phyloP scores from a whole-genome alignment of 2,329 filamentous ascomycete species.

The Davidsoniella neocaledoniae region DNA sequence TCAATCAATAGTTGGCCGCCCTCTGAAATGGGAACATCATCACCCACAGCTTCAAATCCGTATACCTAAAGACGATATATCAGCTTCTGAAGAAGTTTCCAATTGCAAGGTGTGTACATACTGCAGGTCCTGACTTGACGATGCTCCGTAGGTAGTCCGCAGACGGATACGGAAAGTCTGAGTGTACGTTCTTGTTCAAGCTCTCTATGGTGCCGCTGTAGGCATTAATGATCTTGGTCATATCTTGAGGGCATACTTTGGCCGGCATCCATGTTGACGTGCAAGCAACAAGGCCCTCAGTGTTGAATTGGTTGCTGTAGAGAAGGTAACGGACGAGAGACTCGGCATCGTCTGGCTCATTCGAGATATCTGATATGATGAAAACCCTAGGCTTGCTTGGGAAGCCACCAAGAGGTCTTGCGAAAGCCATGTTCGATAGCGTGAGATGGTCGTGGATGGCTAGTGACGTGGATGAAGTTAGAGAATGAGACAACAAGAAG shows the following conservation, averaged over 20 bases:
- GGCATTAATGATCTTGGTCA: constrained; percentile 26
- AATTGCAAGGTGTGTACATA: constrained; percentile 12
- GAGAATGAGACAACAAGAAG: not conserved
- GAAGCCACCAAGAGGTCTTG: not conserved
- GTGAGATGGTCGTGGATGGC: not conserved
- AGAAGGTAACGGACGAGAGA: constrained; percentile 28
- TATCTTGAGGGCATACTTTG: constrained; percentile 25
- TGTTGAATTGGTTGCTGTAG: constrained; percentile 30
- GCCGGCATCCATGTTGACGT: constrained; percentile 29
- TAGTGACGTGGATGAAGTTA: not conserved
- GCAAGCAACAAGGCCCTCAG: constrained; percentile 27
- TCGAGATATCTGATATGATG: constrained; percentile 27
- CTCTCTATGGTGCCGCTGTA: constrained; percentile 29
- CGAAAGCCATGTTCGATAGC: too few species aligned
- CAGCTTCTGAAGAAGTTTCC: not conserved
- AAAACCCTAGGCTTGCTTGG: constrained; percentile 22
- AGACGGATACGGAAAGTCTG: constrained; percentile 25
- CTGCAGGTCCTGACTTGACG: constrained; percentile 23
- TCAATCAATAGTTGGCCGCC: constrained; percentile 27
- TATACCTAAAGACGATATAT: constrained; percentile 16
- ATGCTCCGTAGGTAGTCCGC: constrained; percentile 21
- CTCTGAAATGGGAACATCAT: constrained; percentile 19
- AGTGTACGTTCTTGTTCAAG: constrained; percentile 30
- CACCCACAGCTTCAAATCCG: constrained; percentile 20
- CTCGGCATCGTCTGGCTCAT: constrained; percentile 29